A percentile compares a stretch with the other conserved stretches of the same genome.
phyloP scores from a whole-genome alignment of 2,329 filamentous ascomycete species.

The Fusarium euwallaceae region DNA sequence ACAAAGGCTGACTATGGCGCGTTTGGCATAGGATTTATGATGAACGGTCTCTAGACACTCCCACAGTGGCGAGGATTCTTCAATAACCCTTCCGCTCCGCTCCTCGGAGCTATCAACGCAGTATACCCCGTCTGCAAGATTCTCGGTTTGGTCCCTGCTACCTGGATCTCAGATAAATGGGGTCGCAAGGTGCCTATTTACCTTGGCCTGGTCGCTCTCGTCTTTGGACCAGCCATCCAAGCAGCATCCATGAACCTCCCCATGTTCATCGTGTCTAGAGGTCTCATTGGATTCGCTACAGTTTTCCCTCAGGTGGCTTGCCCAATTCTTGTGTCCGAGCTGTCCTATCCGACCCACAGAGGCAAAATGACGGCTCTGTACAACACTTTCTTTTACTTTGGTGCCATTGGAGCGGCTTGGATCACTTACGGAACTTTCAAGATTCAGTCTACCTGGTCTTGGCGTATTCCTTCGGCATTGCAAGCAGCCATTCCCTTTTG shows the following conservation, averaged over 20 bases:
- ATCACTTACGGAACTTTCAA: slow-evolving; percentile 13
- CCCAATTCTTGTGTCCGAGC: slow-evolving; percentile 49
- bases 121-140: slow-evolving; percentile 54
- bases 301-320: slow-evolving; percentile 47
- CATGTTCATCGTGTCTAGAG: slow-evolving; percentile 48
- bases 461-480: slow-evolving; percentile 8
- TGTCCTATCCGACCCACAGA: slow-evolving; percentile 50
- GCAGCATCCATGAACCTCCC: slow-evolving; percentile 38
- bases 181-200: slow-evolving; percentile 56
- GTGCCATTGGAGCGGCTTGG: slow-evolving; percentile 10
- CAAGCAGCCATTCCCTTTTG: neutral
- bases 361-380: slow-evolving; percentile 48
- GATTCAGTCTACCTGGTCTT: slow-evolving; percentile 8
- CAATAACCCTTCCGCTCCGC: slow-evolving; percentile 48
- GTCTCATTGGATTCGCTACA: slow-evolving; percentile 48
- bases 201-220: slow-evolving; percentile 47
- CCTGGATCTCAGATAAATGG: slow-evolving; percentile 51
- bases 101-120: slow-evolving; percentile 53
- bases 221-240: slow-evolving; percentile 49
- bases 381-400: slow-evolving; percentile 45
- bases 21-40: slow-evolving; percentile 48
- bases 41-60: slow-evolving; percentile 59
- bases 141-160: slow-evolving; percentile 50
- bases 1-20: neutral
- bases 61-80: slow-evolving; percentile 57